These are phyloP conservation scores for Schrenkiella parvula DNA, from an alignment of 345 rosid genomes.

Conservation along the genomic window DNA sequence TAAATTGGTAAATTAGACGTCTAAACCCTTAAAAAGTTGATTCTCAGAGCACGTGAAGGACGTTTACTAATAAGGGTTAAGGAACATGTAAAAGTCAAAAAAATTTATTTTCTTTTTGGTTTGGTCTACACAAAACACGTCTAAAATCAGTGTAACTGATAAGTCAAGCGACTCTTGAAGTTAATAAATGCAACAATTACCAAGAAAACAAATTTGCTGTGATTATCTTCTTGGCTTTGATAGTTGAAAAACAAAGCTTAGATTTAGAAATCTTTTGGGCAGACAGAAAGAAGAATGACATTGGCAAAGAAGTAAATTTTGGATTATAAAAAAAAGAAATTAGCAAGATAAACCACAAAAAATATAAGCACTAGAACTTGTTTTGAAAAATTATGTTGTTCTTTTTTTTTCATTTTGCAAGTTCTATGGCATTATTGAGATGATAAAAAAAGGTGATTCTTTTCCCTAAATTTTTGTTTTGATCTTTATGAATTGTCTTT, in stretches of 20 bases:
- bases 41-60: slow-evolving; percentile 30
- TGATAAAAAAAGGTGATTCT: slow-evolving; percentile 10
- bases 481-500: slow-evolving; percentile 27
- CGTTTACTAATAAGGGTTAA: slow-evolving; percentile 10
- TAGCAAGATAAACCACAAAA: too few species aligned
- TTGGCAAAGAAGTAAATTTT: neutral
- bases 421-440: neutral
- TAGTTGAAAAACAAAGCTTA: slow-evolving; percentile 1
- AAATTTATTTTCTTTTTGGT: neutral
- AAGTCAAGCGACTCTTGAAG: slow-evolving; percentile 17
- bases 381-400: too few species aligned
- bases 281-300: neutral
- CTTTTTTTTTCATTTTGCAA: too few species aligned
- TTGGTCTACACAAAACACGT: slow-evolving; percentile 1
- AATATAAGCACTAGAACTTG: too few species aligned
- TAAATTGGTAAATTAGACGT: neutral
- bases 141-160: slow-evolving; percentile 25
- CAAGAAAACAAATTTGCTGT: slow-evolving; percentile 7
- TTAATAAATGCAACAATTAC: slow-evolving; percentile 24
- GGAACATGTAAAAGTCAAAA: slow-evolving; percentile 22
- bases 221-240: slow-evolving; percentile 5
- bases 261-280: neutral
- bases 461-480: slow-evolving; percentile 16
- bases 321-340: neutral
- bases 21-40: slow-evolving; percentile 7